Percentiles rank a stretch among this genome's conserved stretches.
These are phyloP conservation scores for Gossypium mustelinum DNA, from an alignment of 345 rosid species.

Conservation along the genomic window DNA sequence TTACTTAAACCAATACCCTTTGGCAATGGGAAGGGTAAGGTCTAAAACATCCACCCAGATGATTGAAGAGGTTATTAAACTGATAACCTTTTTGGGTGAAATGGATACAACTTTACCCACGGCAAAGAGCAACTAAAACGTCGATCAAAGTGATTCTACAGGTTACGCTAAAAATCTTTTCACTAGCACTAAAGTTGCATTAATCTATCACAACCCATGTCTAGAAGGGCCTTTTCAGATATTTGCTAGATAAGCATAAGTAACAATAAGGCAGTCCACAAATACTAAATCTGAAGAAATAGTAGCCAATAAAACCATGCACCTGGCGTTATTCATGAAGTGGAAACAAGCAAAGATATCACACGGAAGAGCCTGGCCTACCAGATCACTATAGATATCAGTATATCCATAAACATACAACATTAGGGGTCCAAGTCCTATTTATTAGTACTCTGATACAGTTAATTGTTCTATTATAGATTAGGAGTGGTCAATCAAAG, in stretches of 20 bases:
- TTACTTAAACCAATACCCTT: too few relatives aligned
- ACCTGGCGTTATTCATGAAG: constrained; percentile 12
- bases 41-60: too few relatives aligned
- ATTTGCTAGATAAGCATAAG: neutral
- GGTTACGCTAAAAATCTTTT: constrained; percentile 4
- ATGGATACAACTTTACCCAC: neutral
- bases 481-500: constrained; percentile 5
- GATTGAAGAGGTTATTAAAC: too few relatives aligned
- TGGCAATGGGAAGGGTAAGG: too few relatives aligned
- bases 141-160: constrained; percentile 9
- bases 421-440: constrained; percentile 1
- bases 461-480: constrained; percentile 7
- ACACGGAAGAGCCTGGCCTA: constrained; percentile 16
- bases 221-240: constrained; percentile 4
- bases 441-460: constrained; percentile 7
- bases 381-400: constrained; percentile 11
- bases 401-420: neutral
- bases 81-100: too few relatives aligned
- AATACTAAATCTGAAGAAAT: constrained; percentile 5
- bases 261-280: constrained; percentile 24
- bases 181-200: constrained; percentile 7
- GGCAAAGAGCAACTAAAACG: neutral
- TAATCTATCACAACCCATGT: neutral
- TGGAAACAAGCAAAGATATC: constrained; percentile 22
- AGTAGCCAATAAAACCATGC: constrained; percentile 14